Conservation (phyloP, 805 yeast genomes). For the Pichia sporocuriosa region DNA sequence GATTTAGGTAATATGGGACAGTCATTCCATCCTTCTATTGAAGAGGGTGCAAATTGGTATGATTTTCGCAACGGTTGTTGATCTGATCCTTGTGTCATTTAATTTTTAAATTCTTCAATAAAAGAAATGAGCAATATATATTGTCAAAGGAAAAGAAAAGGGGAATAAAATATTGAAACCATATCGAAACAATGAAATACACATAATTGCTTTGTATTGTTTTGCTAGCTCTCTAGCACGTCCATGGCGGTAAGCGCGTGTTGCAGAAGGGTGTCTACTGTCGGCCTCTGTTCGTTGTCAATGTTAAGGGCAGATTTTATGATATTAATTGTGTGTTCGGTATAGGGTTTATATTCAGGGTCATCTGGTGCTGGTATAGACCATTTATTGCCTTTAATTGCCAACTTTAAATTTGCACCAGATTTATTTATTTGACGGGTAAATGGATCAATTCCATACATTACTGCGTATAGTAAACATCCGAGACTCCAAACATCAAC, state of each 20-base stretch:
- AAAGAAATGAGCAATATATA: too few species aligned
- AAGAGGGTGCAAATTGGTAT: constrained; percentile 23
- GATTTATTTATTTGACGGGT: constrained; percentile 73
- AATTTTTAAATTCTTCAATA: too few species aligned
- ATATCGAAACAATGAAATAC: too few species aligned
- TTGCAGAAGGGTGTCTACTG: background rate
- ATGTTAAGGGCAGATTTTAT: background rate
- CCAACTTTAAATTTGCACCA: constrained; percentile 77
- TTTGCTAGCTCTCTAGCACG: background rate
- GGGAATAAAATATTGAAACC: too few species aligned
- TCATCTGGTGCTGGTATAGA: constrained; percentile 38
- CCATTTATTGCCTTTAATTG: constrained; percentile 63
- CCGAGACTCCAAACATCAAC: constrained; percentile 93
- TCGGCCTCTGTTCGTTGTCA: background rate
- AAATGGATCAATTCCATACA: constrained; percentile 81
- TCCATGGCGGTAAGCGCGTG: background rate
- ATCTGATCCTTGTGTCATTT: too few species aligned
- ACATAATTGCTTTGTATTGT: background rate
- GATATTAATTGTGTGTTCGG: background rate
- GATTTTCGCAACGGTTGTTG: too few species aligned
- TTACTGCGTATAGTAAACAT: constrained; percentile 67
- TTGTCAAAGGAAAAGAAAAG: too few species aligned
- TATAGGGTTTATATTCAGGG: background rate
- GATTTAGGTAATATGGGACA: constrained; percentile 35
- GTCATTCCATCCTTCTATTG: constrained; percentile 52